A percentile compares a stretch with the other conserved stretches of the same genome.
These are phyloP conservation scores for Aspergillus fumigatus DNA, from an alignment of 2,329 filamentous ascomycete genomes.

Conservation along the genomic window DNA sequence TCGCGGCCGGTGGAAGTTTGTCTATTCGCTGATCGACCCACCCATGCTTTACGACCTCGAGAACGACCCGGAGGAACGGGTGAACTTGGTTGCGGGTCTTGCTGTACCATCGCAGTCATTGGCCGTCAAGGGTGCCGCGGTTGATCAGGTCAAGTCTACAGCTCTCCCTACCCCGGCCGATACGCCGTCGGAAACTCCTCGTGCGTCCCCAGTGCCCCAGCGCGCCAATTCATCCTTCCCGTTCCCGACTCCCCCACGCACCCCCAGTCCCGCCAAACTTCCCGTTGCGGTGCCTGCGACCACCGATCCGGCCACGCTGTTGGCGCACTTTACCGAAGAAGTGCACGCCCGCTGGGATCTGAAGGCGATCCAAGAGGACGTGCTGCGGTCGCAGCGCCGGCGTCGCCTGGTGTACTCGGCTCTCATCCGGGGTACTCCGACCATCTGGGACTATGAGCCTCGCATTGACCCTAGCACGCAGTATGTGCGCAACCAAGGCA, in stretches of 20 bases:
- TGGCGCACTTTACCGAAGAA: conserved; percentile 68
- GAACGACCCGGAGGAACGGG: conserved; percentile 70
- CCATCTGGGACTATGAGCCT: conserved; percentile 83
- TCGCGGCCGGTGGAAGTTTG: conserved; percentile 84
- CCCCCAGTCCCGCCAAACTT: conserved; percentile 34
- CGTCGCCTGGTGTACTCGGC: conserved; percentile 76
- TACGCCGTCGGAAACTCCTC: conserved; percentile 29
- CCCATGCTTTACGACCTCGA: conserved; percentile 79
- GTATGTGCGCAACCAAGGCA: conserved; percentile 65
- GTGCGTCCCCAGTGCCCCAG: conserved; percentile 23
- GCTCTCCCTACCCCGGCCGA: conserved; percentile 30
- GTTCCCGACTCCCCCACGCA: conserved; percentile 36
- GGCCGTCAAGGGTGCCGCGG: conserved; percentile 35
- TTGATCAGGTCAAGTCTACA: conserved; percentile 10
- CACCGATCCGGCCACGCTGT: conserved; percentile 38
- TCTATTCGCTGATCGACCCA: conserved; percentile 77
- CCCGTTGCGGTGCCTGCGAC: conserved; percentile 28
- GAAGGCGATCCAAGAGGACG: conserved; percentile 67
- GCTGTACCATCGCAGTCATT: conserved; percentile 32
- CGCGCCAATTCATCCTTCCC: conserved; percentile 22
- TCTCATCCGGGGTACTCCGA: conserved; percentile 68
- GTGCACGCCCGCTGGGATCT: conserved; percentile 76
- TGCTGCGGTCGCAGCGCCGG: conserved; percentile 72
- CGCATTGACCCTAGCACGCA: conserved; percentile 48
- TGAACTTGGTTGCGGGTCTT: conserved; percentile 55